Evolutionary conservation across 805 yeast genomes (phyloP).

Genomic region (Candida montana): DNA sequence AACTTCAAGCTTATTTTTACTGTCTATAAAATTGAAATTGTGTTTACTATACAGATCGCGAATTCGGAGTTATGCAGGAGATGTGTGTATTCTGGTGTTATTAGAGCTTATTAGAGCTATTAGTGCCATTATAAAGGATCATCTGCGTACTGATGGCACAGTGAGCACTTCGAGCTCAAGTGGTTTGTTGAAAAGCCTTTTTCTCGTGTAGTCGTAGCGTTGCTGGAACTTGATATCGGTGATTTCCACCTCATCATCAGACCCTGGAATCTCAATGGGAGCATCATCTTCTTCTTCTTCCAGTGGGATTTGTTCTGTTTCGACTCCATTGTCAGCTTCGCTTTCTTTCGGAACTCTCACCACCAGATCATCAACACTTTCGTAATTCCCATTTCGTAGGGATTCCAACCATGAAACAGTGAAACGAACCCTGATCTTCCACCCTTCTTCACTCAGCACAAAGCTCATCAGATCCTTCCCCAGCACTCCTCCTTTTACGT

Average conservation of each 20-base stretch:
- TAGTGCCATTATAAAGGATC: too few relatives aligned
- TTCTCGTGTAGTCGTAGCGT: conserved; percentile 16
- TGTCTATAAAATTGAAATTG: too few relatives aligned
- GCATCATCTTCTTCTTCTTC: conserved; percentile 12
- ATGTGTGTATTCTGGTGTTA: too few relatives aligned
- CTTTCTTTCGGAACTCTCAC: conserved; percentile 12
- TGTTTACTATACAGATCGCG: too few relatives aligned
- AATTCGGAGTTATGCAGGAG: too few relatives aligned
- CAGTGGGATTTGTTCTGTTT: neutral
- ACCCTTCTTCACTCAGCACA: conserved; percentile 11
- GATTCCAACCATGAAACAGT: conserved; percentile 10
- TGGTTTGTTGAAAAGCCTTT: conserved; percentile 11
- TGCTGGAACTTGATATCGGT: conserved; percentile 16
- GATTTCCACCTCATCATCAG: conserved; percentile 15
- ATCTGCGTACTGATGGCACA: conserved; percentile 4
- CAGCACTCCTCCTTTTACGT: neutral
- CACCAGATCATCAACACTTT: conserved; percentile 4
- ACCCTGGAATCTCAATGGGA: conserved; percentile 16
- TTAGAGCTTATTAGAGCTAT: too few relatives aligned
- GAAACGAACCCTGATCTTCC: conserved; percentile 15
- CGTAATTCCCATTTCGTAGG: conserved; percentile 1
- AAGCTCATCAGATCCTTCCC: conserved; percentile 1
- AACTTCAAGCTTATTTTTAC: too few relatives aligned
- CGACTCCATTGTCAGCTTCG: neutral
- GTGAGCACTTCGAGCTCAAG: conserved; percentile 19